Base-by-base conservation (phyloP, 176 grass and related monocot species). In the Oryza rufipogon region DNA sequence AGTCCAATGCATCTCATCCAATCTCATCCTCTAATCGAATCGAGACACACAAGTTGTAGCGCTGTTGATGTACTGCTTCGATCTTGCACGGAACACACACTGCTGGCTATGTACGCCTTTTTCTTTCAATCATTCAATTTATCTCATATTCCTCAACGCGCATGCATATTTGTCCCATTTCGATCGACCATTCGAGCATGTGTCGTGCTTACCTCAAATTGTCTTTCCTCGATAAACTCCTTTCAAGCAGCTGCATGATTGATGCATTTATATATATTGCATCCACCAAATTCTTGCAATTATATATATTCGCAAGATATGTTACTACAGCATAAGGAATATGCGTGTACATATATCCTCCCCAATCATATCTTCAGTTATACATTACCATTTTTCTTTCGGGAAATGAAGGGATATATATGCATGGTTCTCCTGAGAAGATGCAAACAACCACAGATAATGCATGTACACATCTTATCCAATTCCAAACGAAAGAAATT, bases 221-320 rank as follows among this genome's bases (percentile, higher is more conserved):
- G 23, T 15, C 38, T 45, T 45, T 70, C 28, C 46, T 61, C 48
- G 11, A 44, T 44, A 8, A 44, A 3, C 3, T 56, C 46, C 28
- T 64, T 83, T 74, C 63, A 52, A 17, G 54, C 52, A 17, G 54
- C 52, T 56, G 17, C 13, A 68, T 75, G 9, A 71, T 16, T 68
- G 14, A 68, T 68, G 14, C 12, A 49, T 32, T 32, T 32, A 2
- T 32, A 32, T 32, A 32, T 26, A 16, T 52, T 52, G 13, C n/a
- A 3, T 36, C 14, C 42, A 66, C 14, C 42, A 66, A 77, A 80
- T 80, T 81, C 85, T 80, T 80, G 76, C 69, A 28, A 66, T 69
- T 69, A 9, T 58, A 9, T 58, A 54, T 34, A 25, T n/a, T 34
- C 38, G 14, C 20, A 17, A 69, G 60, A 41, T 6, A 58, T 56